Base-by-base conservation (phyloP, 257 asterid genomes). In the Fraxinus cuspidata region DNA sequence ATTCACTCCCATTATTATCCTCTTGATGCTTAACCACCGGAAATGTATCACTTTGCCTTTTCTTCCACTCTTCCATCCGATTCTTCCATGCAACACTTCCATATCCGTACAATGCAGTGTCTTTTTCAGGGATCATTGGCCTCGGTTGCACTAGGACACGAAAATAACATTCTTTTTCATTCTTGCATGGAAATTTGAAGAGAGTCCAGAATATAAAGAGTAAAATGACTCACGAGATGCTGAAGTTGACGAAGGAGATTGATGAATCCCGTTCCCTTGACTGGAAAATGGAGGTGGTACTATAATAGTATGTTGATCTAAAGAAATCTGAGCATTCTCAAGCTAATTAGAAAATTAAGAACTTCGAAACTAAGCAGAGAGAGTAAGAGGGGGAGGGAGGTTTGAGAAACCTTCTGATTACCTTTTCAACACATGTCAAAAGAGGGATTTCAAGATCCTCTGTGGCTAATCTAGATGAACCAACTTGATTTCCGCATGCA, bases 41-140 rank as follows among this genome's bases (percentile, higher is more conserved):
- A 73, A 90, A 91, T 68, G 82, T 90, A 2, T 89, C 92, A 47
- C 72, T 84, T 84, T 92, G 99, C 82, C 85, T 85, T 77, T 75
- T 89, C 82, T 88, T 92, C 99, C 99, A 94, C 4, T 92, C 94
- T 81, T 94, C 98, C 97, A 92, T 86, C 34, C 92, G 90, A 78
- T 94, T 96, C 84, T 91, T 92, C 98, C 98, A 94, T 29, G 97
- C 91, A 83, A 92, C 96, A 90, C 97, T 94, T 80, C 98, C 98
- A 76, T 91, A 94, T 69, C 98, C 97, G 74, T 94, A 94, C n/a
- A 90, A 68, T 5, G 97, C 95, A 69, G 83, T 47, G 85, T 94
- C 97, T 86, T 92, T 92, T 84, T 90, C 83, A 4, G 95, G 97
- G 72, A 84, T 97, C 97, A 94, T 88, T 42, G 98, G 87, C 38